Evolutionary conservation across 108 stramenopile species (phyloP).

Genomic region (Aurantiochytrium sp.): DNA sequence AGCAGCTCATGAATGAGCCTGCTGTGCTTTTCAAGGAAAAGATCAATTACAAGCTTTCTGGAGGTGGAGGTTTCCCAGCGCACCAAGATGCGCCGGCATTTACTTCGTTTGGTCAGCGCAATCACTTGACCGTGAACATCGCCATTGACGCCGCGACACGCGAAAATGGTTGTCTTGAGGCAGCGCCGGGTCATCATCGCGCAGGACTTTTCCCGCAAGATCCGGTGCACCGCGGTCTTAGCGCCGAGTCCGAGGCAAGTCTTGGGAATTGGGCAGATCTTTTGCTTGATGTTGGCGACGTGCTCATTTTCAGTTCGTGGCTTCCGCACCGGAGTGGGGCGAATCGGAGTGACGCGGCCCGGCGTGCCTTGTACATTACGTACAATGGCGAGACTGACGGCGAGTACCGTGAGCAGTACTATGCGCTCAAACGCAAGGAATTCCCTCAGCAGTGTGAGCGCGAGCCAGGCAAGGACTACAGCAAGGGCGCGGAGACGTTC

Average conservation of each 20-base stretch:
- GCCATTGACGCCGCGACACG: slow-evolving; percentile 25
- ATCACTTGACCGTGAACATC: slow-evolving; percentile 19
- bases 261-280: background rate
- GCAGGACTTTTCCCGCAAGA: slow-evolving; percentile 16
- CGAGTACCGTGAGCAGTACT: slow-evolving; percentile 24
- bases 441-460: slow-evolving; percentile 7
- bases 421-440: background rate
- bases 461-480: background rate
- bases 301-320: slow-evolving; percentile 18
- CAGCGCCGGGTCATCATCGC: background rate
- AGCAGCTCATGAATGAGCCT: slow-evolving; percentile 18
- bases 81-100: slow-evolving; percentile 31
- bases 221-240: background rate
- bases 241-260: slow-evolving; percentile 14
- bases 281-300: background rate
- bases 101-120: background rate
- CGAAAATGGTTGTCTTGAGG: slow-evolving; percentile 24
- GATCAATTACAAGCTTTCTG: slow-evolving; percentile 26
- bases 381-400: slow-evolving; percentile 25
- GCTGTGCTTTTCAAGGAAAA: slow-evolving; percentile 30
- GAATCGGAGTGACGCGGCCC: background rate
- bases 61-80: slow-evolving; percentile 18
- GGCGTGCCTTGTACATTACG: slow-evolving; percentile 20
- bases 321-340: slow-evolving; percentile 14
- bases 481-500: background rate